Evolutionary conservation across 257 asterid genomes (phyloP), one percentile per base, ranked within the genome.

Genomic region (Cruciata laevipes): DNA sequence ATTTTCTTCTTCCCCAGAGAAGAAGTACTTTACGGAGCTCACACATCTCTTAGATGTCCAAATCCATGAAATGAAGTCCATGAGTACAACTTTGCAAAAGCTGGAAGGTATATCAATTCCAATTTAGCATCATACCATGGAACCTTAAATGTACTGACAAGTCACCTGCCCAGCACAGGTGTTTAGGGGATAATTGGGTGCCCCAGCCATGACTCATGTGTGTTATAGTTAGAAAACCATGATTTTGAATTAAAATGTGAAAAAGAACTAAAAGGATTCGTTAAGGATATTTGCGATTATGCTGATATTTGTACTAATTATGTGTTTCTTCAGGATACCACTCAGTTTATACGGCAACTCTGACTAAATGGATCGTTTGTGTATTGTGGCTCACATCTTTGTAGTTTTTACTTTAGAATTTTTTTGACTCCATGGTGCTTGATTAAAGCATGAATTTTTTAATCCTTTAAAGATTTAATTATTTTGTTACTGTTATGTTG

Each of bases 51-150:
- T 94, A 75, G 82, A 83, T 78, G 78, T 76, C 60, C 99, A 94
- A 87, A 82, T 86, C 44, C 80, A 69, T 23, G 97, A 94, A 80
- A 90, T 94, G 97, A 94, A 86, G 84, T 82, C 95, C 60, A 85
- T 94, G 96, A 81, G 77, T 69, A 79, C 53, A 74, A 66, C 96
- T 59, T 76, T 94, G 77, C 89, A 80, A 71, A 90, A 85, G 77
- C 75, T 94, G 83, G 96, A 90, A 87, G 85, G 82, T 82, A 53
- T 37, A 37, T 37, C 3, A 37, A 7, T 37, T 37, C 16, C 14
- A 35, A 27, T 30, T 37, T 49, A 51, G 44, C 42, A 68, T 42
- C 65, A 37, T 68, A 23, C 11, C 2, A n/a, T 55, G 37, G 6
- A 7, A 55, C 1, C 1, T 4, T 33, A 56, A 9, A 68, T 37